Conservation (phyloP, 345 rosid species). For the Eutrema heterophyllum region DNA sequence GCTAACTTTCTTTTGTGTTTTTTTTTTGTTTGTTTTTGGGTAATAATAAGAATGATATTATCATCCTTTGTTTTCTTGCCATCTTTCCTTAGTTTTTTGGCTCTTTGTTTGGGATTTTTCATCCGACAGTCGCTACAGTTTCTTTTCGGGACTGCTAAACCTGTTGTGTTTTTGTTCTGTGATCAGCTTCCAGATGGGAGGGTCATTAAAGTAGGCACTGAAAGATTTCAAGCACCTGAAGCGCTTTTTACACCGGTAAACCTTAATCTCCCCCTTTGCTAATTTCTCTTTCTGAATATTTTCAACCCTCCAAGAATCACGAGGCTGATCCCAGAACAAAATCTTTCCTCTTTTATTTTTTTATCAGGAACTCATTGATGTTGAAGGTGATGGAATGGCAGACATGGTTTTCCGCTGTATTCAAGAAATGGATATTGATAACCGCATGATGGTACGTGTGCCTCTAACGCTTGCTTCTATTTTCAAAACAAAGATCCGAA, state of each 20-base stretch:
- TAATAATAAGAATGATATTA: too few relatives aligned
- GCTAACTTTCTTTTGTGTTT: background rate
- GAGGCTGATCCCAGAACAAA: background rate
- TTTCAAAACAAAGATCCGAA: background rate
- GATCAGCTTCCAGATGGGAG: conserved; percentile 97
- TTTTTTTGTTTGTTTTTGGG: background rate
- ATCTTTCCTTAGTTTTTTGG: too few relatives aligned
- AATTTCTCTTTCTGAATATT: background rate
- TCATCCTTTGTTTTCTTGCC: too few relatives aligned
- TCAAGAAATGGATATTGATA: conserved; percentile 99
- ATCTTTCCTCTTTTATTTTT: background rate
- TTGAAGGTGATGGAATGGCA: conserved; percentile 99
- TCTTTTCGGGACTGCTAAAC: background rate
- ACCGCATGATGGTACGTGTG: conserved; percentile 76
- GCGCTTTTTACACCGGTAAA: conserved; percentile 98
- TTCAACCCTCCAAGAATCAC: background rate
- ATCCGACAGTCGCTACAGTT: background rate
- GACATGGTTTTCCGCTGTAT: conserved; percentile 99
- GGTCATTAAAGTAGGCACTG: conserved; percentile 96
- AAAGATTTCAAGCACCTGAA: conserved; percentile 97
- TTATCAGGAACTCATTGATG: conserved; percentile 86
- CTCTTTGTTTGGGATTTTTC: background rate
- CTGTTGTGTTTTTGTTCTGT: background rate
- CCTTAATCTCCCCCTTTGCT: background rate
- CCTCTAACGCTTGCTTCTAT: background rate